Evolutionary conservation across 352 stramenopile species (phyloP), one percentile per base, ranked within the genome.

Genomic region (Blastocystis sp.): DNA sequence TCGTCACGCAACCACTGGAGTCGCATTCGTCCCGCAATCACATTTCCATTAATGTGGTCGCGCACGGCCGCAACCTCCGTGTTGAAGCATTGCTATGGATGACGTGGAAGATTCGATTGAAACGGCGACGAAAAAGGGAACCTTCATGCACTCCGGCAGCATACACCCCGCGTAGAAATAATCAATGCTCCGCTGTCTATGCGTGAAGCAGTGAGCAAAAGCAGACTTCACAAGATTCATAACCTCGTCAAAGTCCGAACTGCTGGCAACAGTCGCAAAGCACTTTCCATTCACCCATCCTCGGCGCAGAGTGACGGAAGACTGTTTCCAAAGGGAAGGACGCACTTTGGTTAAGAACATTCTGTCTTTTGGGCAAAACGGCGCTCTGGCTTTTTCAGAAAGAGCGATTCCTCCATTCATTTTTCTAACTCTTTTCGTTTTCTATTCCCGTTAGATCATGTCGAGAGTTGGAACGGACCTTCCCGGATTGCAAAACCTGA

Each of bases 401-500:
- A 28, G 21, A 61, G 28, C 28, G 28, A 34, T 34, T 34, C 28
- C 28, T 11, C 69, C 69, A 79, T 40, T 62, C 19, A 41, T n/a
- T 40, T 38, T 62, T 23, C 45, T n/a, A 79, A n/a, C 28, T n/a
- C 34, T 14, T 21, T n/a, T 5, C 38, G 53, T 23, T 23, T 79
- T 62, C 7, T 61, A 23, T n/a, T 43, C 28, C 14, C 19, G 43
- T 41, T 60, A 11, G 69, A 79, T 28, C 40, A 79, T 79, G 69
- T 79, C 69, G 23, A 79, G 34, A n/a, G 41, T 52, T n/a, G 53
- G 28, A 62, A 62, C 38, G 19, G 95, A 95, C 91, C 91, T 98
- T 64, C 94, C 95, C 79, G 94, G 97, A 91, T 92, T 98, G 66
- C 96, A 99, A 92, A 99, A 99, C 92, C 94, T 98, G 89, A 96